Evolutionary conservation across 108 stramenopile species (phyloP).

Genomic region (Stephanodiscus minutulus): DNA sequence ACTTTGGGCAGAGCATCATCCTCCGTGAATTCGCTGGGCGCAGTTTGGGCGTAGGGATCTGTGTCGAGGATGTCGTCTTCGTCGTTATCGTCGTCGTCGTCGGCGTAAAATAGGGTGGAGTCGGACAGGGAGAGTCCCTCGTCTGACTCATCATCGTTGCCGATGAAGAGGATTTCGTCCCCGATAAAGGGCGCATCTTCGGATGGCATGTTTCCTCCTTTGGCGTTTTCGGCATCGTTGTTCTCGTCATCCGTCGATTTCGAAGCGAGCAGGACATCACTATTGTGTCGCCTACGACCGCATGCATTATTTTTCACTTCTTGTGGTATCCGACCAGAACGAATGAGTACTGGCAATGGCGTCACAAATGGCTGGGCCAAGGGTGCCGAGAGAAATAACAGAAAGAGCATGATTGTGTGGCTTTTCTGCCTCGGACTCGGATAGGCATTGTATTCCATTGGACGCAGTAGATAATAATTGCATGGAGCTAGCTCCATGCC

Average conservation of each 20-base stretch:
- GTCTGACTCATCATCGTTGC: slow-evolving; percentile 1
- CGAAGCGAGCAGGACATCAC: neutral
- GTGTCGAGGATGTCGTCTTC: slow-evolving; percentile 56
- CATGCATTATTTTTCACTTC: neutral
- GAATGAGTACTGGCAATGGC: neutral
- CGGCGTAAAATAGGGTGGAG: slow-evolving; percentile 23
- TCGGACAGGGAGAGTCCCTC: slow-evolving; percentile 18
- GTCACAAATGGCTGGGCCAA: slow-evolving; percentile 13
- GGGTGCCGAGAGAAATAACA: slow-evolving; percentile 7
- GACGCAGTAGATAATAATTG: too few species aligned
- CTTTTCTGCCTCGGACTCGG: slow-evolving; percentile 1
- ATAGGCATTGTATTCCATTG: neutral
- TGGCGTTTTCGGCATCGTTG: slow-evolving; percentile 12
- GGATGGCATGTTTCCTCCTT: slow-evolving; percentile 23
- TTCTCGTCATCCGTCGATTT: slow-evolving; percentile 7
- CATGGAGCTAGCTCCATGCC: too few species aligned
- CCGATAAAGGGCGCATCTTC: slow-evolving; percentile 36
- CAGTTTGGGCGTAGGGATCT: slow-evolving; percentile 55
- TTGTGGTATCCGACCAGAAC: neutral
- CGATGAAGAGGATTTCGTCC: neutral
- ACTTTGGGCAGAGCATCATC: neutral
- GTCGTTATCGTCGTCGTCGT: slow-evolving; percentile 57
- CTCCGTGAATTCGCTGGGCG: slow-evolving; percentile 62
- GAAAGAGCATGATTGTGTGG: neutral
- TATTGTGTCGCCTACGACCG: neutral